Conservation (phyloP, 805 yeast species). For the Pichia membranifaciens region DNA sequence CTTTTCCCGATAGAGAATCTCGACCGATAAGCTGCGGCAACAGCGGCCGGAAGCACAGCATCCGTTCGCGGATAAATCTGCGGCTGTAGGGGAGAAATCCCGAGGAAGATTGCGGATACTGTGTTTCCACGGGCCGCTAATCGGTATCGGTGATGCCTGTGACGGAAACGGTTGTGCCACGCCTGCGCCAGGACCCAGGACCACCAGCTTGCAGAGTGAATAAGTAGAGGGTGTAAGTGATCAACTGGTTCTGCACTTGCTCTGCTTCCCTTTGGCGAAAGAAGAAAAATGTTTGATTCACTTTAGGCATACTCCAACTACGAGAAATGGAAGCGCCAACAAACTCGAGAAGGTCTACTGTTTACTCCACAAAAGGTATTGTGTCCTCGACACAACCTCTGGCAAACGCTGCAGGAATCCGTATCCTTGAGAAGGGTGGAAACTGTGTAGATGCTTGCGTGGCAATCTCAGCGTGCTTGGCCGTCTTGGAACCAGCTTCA, state of each 20-base stretch:
- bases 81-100: not conserved
- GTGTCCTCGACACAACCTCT: conserved; percentile 73
- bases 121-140: too few relatives aligned
- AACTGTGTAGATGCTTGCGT: conserved; percentile 64
- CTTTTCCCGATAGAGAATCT: too few relatives aligned
- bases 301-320: too few relatives aligned
- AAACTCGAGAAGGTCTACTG: conserved; percentile 63
- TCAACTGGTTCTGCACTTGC: not conserved
- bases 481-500: conserved; percentile 53
- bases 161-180: too few relatives aligned
- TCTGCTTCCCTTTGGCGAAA: not conserved
- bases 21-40: too few relatives aligned
- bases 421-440: conserved; percentile 64
- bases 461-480: conserved; percentile 51
- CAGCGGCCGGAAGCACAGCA: not conserved
- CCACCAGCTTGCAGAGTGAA: too few relatives aligned
- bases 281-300: too few relatives aligned
- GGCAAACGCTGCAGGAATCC: conserved; percentile 69
- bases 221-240: too few relatives aligned
- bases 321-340: not conserved
- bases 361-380: conserved; percentile 65
- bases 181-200: too few relatives aligned
- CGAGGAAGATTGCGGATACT: not conserved
- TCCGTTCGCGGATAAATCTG: not conserved
- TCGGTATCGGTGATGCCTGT: too few relatives aligned